phyloP scores from a whole-genome alignment of 257 asterid species.

The Nicotiana knightiana region DNA sequence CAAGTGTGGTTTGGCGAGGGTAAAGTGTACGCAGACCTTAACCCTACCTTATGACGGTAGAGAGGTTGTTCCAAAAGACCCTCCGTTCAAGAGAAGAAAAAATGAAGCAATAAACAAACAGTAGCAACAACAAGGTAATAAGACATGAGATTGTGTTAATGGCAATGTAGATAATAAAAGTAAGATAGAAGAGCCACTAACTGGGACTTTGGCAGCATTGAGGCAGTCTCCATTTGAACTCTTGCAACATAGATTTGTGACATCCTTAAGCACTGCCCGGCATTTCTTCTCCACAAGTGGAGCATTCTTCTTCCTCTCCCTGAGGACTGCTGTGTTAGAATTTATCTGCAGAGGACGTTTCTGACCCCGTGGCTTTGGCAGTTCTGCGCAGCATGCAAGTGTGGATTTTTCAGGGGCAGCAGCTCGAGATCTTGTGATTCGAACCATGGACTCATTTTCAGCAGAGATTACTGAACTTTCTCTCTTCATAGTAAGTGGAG shows the following conservation, averaged over 20 bases:
- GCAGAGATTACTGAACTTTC: conserved; percentile 10
- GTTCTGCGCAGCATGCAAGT: conserved; percentile 18
- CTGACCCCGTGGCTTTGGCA: conserved; percentile 41
- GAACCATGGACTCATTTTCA: conserved; percentile 24
- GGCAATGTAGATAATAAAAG: background rate
- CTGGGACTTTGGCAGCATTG: conserved; percentile 48
- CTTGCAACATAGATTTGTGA: conserved; percentile 58
- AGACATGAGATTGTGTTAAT: background rate
- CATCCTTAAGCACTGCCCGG: conserved; percentile 74
- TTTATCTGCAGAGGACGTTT: conserved; percentile 36
- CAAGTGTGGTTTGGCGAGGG: too few relatives aligned
- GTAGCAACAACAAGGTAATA: too few relatives aligned
- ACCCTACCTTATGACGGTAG: too few relatives aligned
- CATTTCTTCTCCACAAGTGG: conserved; percentile 44
- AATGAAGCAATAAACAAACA: too few relatives aligned
- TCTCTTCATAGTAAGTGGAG: conserved; percentile 14
- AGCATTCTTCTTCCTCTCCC: conserved; percentile 26
- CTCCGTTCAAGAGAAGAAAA: too few relatives aligned
- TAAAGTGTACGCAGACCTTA: too few relatives aligned
- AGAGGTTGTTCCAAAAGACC: too few relatives aligned
- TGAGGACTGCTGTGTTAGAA: conserved; percentile 56
- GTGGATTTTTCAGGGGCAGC: conserved; percentile 38
- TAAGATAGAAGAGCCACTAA: conserved; percentile 12
- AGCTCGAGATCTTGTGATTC: conserved; percentile 83
- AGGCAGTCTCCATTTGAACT: conserved; percentile 39